A percentile compares a stretch with the other conserved stretches of the same genome.
These are phyloP conservation scores for Hexamita inflata DNA, from an alignment of 208 protist genomes.

Conservation along the genomic window DNA sequence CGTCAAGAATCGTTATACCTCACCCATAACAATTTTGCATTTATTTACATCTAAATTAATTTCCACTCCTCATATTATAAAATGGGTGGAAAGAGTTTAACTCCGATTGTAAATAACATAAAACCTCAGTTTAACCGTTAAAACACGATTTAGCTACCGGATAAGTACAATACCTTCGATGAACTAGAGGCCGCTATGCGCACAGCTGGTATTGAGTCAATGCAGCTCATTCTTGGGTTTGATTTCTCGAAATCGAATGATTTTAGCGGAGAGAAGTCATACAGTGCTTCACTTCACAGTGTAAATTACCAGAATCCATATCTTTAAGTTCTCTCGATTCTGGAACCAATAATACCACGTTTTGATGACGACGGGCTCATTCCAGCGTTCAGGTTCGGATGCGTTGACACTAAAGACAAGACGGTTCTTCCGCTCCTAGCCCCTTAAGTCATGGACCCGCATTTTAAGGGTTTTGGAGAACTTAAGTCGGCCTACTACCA, in stretches of 20 bases:
- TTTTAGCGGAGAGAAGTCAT: neutral
- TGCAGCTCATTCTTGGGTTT: neutral
- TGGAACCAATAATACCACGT: neutral
- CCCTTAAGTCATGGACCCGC: neutral
- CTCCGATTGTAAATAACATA: too few relatives aligned
- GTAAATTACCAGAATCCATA: neutral
- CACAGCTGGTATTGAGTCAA: neutral
- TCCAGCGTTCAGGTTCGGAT: constrained; percentile 19
- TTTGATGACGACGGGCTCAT: constrained; percentile 14
- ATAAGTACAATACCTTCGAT: too few relatives aligned
- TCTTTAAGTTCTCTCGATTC: neutral
- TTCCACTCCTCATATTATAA: too few relatives aligned
- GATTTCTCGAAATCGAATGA: constrained; percentile 27
- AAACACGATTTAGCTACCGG: too few relatives aligned
- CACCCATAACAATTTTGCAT: too few relatives aligned
- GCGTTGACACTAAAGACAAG: constrained; percentile 5
- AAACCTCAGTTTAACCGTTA: too few relatives aligned
- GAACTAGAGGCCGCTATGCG: neutral
- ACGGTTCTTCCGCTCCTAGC: neutral
- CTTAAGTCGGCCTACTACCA: neutral
- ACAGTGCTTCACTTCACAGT: neutral
- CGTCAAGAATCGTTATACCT: too few relatives aligned
- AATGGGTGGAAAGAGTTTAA: too few relatives aligned
- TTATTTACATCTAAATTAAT: too few relatives aligned
- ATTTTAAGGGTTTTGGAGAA: constrained; percentile 1